These are phyloP conservation scores for Backusella tuberculispora DNA, from an alignment of 192 early-diverging fungal species.

Conservation along the genomic window DNA sequence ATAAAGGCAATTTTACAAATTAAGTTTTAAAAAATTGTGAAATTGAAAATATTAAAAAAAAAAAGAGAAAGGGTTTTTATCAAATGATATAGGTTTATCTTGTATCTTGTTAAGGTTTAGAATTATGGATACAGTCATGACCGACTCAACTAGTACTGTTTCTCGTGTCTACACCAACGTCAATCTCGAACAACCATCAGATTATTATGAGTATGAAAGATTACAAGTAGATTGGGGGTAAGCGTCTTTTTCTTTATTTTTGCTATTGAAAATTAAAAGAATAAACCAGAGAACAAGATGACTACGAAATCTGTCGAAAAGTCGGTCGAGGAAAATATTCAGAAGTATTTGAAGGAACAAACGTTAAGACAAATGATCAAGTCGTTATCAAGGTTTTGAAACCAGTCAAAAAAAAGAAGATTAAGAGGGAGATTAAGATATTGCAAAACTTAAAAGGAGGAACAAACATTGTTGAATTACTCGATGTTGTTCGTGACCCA, in stretches of 20 bases:
- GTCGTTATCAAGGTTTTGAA: conserved; percentile 99
- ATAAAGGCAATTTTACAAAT: too few species aligned
- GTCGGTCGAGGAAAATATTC: conserved; percentile 99
- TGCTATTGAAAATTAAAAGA: neutral
- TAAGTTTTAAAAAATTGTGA: too few species aligned
- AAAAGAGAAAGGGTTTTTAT: too few species aligned
- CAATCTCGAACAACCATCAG: conserved; percentile 74
- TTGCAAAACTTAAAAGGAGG: conserved; percentile 96
- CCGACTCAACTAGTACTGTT: conserved; percentile 41
- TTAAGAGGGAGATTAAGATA: conserved; percentile 99
- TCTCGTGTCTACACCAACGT: conserved; percentile 89
- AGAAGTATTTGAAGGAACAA: conserved; percentile 98
- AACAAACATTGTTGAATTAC: conserved; percentile 87
- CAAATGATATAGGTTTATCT: too few species aligned
- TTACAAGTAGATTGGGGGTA: conserved; percentile 92
- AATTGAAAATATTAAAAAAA: too few species aligned
- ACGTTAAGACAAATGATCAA: conserved; percentile 76
- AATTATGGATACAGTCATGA: neutral
- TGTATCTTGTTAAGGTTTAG: neutral
- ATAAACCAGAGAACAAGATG: conserved; percentile 75
- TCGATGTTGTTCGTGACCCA: conserved; percentile 95
- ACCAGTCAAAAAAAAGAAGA: conserved; percentile 99
- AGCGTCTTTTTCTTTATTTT: conserved; percentile 17
- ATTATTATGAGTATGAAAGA: conserved; percentile 99
- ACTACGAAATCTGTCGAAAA: conserved; percentile 97